A percentile compares a stretch with the other conserved stretches of the same genome.
Conservation (phyloP, 169 alveolate genomes). For the Eimeria sp. region DNA sequence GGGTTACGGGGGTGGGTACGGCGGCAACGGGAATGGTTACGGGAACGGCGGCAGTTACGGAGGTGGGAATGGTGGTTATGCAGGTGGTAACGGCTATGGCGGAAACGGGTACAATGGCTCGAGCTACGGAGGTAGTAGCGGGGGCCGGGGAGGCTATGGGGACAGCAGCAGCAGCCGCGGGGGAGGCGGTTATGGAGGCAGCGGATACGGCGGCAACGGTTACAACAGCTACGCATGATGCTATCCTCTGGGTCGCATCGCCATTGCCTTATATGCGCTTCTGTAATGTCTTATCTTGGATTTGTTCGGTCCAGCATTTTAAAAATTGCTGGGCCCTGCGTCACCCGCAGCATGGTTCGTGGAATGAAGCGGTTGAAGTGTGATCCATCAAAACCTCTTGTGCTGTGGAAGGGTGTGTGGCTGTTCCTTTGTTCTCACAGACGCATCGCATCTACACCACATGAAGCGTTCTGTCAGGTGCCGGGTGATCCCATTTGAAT, state of each 20-base stretch:
- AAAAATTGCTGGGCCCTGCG: conserved; percentile 47
- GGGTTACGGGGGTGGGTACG: conserved; percentile 78
- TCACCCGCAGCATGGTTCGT: conserved; percentile 66
- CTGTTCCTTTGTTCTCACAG: conserved; percentile 34
- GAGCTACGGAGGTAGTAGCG: conserved; percentile 52
- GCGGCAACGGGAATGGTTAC: conserved; percentile 59
- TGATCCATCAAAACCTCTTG: neutral
- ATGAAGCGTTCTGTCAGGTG: conserved; percentile 72
- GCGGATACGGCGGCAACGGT: conserved; percentile 55
- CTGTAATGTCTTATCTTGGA: conserved; percentile 32
- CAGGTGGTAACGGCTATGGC: neutral
- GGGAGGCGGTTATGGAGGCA: conserved; percentile 72
- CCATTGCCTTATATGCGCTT: conserved; percentile 1
- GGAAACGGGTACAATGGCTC: conserved; percentile 66
- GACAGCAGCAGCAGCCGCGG: conserved; percentile 86
- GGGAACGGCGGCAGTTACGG: conserved; percentile 1
- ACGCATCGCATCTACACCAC: conserved; percentile 76
- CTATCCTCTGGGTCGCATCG: neutral
- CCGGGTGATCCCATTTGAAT: conserved; percentile 81
- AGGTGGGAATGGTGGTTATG: conserved; percentile 1
- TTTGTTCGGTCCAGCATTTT: conserved; percentile 43
- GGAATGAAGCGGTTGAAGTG: conserved; percentile 7
- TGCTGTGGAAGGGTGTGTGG: conserved; percentile 54
- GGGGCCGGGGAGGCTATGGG: conserved; percentile 67
- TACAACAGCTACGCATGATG: conserved; percentile 51